Conservation (phyloP, 2,329 filamentous ascomycete genomes). For the Nemania sp. region DNA sequence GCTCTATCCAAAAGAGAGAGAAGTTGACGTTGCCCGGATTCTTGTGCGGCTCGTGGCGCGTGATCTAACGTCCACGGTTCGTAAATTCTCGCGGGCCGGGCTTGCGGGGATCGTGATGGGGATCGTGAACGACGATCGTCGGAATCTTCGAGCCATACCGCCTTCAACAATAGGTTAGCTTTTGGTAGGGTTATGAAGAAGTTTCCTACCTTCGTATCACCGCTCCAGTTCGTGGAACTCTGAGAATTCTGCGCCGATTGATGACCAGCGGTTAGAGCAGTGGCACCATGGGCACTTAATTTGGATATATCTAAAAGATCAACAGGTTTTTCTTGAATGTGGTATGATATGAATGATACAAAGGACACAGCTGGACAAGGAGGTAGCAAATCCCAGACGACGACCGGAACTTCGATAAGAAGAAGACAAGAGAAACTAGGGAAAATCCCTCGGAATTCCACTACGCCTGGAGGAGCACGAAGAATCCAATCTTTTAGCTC, state of each 20-base stretch:
- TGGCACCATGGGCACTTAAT: too few species aligned
- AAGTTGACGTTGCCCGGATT: not conserved
- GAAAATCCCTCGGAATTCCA: not conserved
- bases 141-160: too few species aligned
- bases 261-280: too few species aligned
- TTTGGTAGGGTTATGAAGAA: too few species aligned
- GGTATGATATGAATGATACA: not conserved
- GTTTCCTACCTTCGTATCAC: too few species aligned
- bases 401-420: not conserved
- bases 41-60: not conserved
- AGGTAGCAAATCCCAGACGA: conserved; percentile 2
- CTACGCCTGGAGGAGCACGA: not conserved
- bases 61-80: too few species aligned
- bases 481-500: not conserved
- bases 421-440: conserved; percentile 3
- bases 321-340: not conserved
- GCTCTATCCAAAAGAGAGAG: not conserved
- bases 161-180: too few species aligned
- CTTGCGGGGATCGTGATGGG: too few species aligned
- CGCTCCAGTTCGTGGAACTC: too few species aligned
- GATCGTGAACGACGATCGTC: too few species aligned
- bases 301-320: not conserved
- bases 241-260: too few species aligned
- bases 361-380: conserved; percentile 2
- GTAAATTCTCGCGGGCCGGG: too few species aligned